Conservation (phyloP, 805 yeast species). For the Teunomyces tritomae region DNA sequence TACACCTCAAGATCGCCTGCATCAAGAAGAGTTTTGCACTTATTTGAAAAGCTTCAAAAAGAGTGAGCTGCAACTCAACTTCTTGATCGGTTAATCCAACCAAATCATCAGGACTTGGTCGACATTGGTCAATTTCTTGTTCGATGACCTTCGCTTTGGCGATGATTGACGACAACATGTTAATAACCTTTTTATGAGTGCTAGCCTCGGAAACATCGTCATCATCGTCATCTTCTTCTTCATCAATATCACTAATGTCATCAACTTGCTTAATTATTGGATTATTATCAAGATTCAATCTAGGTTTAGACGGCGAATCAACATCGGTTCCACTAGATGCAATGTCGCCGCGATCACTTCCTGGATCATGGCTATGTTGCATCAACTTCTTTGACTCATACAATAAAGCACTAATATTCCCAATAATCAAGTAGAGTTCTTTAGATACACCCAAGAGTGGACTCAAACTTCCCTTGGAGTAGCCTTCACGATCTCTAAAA, state of each 20-base stretch:
- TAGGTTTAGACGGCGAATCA: background rate
- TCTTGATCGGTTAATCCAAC: slow-evolving; percentile 43
- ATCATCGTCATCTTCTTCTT: slow-evolving; percentile 11
- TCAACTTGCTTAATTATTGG: background rate
- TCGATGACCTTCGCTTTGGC: slow-evolving; percentile 44
- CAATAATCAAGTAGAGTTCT: slow-evolving; percentile 62
- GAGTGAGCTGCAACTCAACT: slow-evolving; percentile 61
- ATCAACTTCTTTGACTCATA: slow-evolving; percentile 39
- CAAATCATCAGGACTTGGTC: slow-evolving; percentile 53
- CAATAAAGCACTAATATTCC: slow-evolving; percentile 63
- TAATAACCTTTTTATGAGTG: slow-evolving; percentile 20
- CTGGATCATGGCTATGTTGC: slow-evolving; percentile 2
- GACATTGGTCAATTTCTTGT: slow-evolving; percentile 43
- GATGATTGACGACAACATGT: slow-evolving; percentile 23
- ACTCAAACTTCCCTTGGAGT: slow-evolving; percentile 48
- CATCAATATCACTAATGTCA: background rate
- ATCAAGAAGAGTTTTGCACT: slow-evolving; percentile 66
- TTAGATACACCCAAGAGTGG: slow-evolving; percentile 74
- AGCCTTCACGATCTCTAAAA: slow-evolving; percentile 35
- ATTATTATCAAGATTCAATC: background rate
- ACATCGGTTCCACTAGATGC: background rate
- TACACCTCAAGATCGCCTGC: slow-evolving; percentile 59
- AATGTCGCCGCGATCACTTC: background rate
- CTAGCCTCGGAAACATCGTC: slow-evolving; percentile 22
- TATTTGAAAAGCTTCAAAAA: slow-evolving; percentile 70